These are phyloP conservation scores for Lecanosticta acicola DNA, from an alignment of 2,329 filamentous ascomycete genomes.

Conservation along the genomic window DNA sequence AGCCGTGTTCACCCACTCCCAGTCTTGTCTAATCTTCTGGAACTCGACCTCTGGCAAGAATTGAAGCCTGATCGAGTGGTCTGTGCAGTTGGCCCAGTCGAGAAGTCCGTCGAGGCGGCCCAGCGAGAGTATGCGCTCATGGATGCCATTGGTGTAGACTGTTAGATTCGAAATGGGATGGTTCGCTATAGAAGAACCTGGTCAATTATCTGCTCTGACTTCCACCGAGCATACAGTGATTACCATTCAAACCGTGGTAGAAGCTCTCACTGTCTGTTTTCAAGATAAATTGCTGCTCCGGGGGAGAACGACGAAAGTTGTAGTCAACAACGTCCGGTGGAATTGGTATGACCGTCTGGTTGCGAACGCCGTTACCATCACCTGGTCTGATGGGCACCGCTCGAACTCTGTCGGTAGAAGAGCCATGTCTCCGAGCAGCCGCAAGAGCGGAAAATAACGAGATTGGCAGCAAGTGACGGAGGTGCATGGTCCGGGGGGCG, in stretches of 20 bases:
- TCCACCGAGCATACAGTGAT: too few relatives aligned
- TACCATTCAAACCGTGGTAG: not conserved
- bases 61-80: not conserved
- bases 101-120: not conserved
- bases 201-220: too few relatives aligned
- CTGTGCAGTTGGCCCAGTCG: not conserved
- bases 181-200: too few relatives aligned
- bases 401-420: too few relatives aligned
- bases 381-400: too few relatives aligned
- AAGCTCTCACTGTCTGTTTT: not conserved
- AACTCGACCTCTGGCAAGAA: not conserved
- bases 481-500: too few relatives aligned
- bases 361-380: too few relatives aligned
- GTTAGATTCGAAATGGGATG: not conserved
- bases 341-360: not conserved
- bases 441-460: too few relatives aligned
- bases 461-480: too few relatives aligned
- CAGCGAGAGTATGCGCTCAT: not conserved
- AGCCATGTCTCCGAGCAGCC: too few relatives aligned
- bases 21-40: not conserved
- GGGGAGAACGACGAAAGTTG: not conserved
- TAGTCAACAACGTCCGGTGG: not conserved
- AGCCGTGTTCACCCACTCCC: slow-evolving; percentile 1
- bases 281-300: not conserved
- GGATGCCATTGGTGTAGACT: not conserved